phyloP scores from a whole-genome alignment of 768 basidiomycete species.

The Melanogaster broomeanus region DNA sequence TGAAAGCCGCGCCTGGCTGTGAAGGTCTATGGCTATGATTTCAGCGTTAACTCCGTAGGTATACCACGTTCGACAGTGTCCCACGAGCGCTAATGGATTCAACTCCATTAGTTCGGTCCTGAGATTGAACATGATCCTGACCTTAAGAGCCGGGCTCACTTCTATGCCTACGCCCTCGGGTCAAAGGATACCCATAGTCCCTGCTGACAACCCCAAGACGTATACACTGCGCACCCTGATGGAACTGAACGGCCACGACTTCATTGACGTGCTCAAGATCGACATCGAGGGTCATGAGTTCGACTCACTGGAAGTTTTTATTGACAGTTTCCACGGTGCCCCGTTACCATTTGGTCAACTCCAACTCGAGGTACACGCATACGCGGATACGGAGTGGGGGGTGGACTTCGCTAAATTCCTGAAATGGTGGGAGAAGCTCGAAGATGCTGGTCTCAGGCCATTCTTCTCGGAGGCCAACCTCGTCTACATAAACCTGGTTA shows the following conservation, averaged over 20 bases:
- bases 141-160: too few species aligned
- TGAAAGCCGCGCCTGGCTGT: too few species aligned
- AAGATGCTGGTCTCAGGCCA: conserved; percentile 65
- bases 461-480: conserved; percentile 68
- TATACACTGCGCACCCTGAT: conserved; percentile 67
- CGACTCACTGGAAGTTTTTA: too few species aligned
- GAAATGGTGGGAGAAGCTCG: conserved; percentile 73
- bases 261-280: too few species aligned
- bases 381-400: conserved; percentile 43
- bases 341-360: too few species aligned
- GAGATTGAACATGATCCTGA: too few species aligned
- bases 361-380: conserved; percentile 68
- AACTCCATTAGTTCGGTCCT: too few species aligned
- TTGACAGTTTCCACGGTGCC: too few species aligned
- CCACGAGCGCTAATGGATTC: background rate
- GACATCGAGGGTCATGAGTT: too few species aligned
- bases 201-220: conserved; percentile 48
- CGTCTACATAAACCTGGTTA: conserved; percentile 45
- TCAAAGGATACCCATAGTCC: too few species aligned
- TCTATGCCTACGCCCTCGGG: too few species aligned
- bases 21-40: too few species aligned
- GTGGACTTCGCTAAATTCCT: conserved; percentile 58
- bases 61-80: background rate
- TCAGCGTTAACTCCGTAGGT: conserved; percentile 37
- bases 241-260: conserved; percentile 61